These are phyloP conservation scores for Penicillium capsulatum DNA, from an alignment of 2,329 filamentous ascomycete genomes.

Conservation along the genomic window DNA sequence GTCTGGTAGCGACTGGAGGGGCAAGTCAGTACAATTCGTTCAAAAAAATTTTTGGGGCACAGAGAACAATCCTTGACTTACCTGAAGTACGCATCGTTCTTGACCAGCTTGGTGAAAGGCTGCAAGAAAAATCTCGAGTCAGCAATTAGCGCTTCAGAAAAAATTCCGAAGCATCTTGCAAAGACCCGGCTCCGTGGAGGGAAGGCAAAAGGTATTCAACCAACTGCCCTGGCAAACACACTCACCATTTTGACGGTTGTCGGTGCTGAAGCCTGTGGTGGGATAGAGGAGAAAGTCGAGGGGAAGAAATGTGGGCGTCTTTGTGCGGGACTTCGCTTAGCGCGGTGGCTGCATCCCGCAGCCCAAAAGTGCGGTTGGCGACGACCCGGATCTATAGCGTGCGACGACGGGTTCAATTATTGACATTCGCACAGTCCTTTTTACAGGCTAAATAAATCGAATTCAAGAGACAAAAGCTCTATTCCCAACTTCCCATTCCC, in stretches of 20 bases:
- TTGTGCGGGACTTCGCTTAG: conserved; percentile 46
- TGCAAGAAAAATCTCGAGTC: conserved; percentile 70
- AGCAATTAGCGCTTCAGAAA: conserved; percentile 99
- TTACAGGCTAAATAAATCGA: no score
- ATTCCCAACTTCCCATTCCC: no score
- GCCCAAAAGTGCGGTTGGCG: conserved; percentile 36
- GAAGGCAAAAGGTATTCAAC: conserved; percentile 22
- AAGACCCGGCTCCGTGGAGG: conserved; percentile 57
- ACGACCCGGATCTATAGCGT: no score
- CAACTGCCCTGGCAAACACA: conserved; percentile 26
- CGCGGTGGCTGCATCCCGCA: conserved; percentile 34
- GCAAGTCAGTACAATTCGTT: conserved; percentile 14
- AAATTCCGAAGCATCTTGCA: conserved; percentile 97
- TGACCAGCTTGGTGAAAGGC: conserved; percentile 90
- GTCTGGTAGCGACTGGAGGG: conserved; percentile 86
- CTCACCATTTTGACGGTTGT: conserved; percentile 46
- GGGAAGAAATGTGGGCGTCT: conserved; percentile 31
- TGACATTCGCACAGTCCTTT: no score
- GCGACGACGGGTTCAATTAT: no score
- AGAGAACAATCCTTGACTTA: conserved; percentile 48
- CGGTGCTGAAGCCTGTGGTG: conserved; percentile 30
- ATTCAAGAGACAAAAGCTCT: no score
- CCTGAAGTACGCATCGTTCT: conserved; percentile 99
- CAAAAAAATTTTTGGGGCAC: not conserved
- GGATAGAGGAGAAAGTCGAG: conserved; percentile 35